phyloP scores from a whole-genome alignment of 495 filamentous ascomycete species.

The Xylaria bambusicola region DNA sequence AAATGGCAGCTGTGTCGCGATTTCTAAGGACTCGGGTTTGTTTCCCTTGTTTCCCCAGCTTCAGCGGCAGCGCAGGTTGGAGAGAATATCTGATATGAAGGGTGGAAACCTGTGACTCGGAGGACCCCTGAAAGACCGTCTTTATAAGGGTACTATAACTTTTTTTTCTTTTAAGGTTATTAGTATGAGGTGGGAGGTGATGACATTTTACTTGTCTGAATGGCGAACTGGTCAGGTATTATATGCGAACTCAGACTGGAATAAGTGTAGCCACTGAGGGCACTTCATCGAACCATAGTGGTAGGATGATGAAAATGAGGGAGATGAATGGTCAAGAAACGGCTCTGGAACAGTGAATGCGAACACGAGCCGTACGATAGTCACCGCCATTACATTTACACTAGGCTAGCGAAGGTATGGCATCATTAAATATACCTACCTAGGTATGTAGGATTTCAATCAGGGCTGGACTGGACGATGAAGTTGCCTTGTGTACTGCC shows the following conservation, averaged over 20 bases:
- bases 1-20: too few relatives aligned
- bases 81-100: neutral
- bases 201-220: neutral
- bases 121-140: slow-evolving; percentile 23
- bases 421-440: slow-evolving; percentile 6
- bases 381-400: neutral
- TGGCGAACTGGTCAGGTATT: neutral
- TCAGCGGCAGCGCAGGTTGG: neutral
- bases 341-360: neutral
- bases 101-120: neutral
- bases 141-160: slow-evolving; percentile 10
- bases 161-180: too few relatives aligned
- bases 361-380: slow-evolving; percentile 17
- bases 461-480: neutral
- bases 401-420: neutral
- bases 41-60: neutral
- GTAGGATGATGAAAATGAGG: neutral
- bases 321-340: neutral
- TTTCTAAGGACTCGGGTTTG: neutral
- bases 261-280: too few relatives aligned
- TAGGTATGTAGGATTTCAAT: neutral
- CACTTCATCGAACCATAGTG: neutral
- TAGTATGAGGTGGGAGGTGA: neutral
- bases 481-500: neutral
- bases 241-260: neutral